Evolutionary conservation across 257 asterid genomes (phyloP).

Genomic region (Solanum gracilifrons): DNA sequence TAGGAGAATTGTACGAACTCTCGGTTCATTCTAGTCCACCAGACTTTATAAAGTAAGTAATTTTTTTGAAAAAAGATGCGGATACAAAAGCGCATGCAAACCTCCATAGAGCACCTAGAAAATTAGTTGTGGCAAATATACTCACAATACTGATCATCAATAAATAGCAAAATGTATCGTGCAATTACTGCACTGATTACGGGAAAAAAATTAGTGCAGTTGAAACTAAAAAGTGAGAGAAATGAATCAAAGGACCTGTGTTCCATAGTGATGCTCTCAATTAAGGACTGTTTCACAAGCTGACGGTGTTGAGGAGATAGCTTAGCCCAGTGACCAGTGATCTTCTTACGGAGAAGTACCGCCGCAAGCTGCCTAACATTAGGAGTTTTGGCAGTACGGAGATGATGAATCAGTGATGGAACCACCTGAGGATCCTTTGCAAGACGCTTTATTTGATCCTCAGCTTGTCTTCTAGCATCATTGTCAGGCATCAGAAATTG

Average conservation of each 20-base stretch:
- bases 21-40: background rate
- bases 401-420: conserved; percentile 83
- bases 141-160: background rate
- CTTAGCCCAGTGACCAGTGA: conserved; percentile 96
- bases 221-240: background rate
- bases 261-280: conserved; percentile 89
- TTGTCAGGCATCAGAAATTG: conserved; percentile 97
- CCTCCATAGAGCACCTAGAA: background rate
- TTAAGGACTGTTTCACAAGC: conserved; percentile 80
- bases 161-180: background rate
- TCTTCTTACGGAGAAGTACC: conserved; percentile 94
- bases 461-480: conserved; percentile 97
- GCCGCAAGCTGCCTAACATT: conserved; percentile 97
- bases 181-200: background rate
- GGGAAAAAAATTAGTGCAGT: background rate
- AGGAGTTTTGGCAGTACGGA: conserved; percentile 97
- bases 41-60: background rate
- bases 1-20: background rate
- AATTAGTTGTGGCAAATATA: background rate
- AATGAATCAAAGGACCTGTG: conserved; percentile 46
- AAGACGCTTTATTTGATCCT: conserved; percentile 91
- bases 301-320: conserved; percentile 62
- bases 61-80: background rate
- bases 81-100: background rate
- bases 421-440: conserved; percentile 98